These are phyloP conservation scores for Fusarium irregulare DNA, from an alignment of 2,329 filamentous ascomycete species.

Conservation along the genomic window DNA sequence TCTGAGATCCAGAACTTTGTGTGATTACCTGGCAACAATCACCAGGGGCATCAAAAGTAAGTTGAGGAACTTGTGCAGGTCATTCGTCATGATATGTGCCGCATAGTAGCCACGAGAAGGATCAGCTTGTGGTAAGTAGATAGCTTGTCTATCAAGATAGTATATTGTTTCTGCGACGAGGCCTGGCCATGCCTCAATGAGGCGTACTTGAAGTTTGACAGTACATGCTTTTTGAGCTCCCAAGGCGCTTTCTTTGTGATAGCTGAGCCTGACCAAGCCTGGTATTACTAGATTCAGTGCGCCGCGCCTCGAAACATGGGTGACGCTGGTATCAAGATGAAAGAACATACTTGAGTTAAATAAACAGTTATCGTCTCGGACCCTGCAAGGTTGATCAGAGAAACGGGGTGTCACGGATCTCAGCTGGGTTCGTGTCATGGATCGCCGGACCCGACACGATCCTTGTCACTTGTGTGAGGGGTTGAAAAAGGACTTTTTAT, in stretches of 20 bases:
- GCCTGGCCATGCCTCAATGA: neutral
- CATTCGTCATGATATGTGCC: neutral
- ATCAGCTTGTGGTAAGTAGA: neutral
- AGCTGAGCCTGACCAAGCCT: neutral
- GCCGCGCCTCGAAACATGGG: neutral
- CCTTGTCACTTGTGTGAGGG: slow-evolving; percentile 27
- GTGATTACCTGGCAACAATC: neutral
- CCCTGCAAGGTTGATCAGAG: slow-evolving; percentile 15
- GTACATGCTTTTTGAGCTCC: neutral
- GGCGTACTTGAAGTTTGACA: neutral
- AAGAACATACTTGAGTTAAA: slow-evolving; percentile 13
- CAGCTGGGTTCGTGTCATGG: slow-evolving; percentile 36
- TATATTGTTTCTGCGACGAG: neutral
- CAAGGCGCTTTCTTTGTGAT: neutral
- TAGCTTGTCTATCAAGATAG: neutral
- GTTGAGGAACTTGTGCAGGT: neutral
- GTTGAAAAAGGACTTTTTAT: slow-evolving; percentile 1
- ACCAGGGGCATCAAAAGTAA: neutral
- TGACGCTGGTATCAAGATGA: neutral
- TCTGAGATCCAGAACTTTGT: neutral
- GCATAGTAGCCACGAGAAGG: neutral
- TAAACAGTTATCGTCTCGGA: slow-evolving; percentile 5
- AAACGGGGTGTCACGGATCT: slow-evolving; percentile 42
- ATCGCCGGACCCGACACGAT: slow-evolving; percentile 19
- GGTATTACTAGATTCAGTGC: neutral